Evolutionary conservation across 257 asterid genomes (phyloP), one percentile per base, ranked within the genome.

Genomic region (Salvia miltiorrhiza): DNA sequence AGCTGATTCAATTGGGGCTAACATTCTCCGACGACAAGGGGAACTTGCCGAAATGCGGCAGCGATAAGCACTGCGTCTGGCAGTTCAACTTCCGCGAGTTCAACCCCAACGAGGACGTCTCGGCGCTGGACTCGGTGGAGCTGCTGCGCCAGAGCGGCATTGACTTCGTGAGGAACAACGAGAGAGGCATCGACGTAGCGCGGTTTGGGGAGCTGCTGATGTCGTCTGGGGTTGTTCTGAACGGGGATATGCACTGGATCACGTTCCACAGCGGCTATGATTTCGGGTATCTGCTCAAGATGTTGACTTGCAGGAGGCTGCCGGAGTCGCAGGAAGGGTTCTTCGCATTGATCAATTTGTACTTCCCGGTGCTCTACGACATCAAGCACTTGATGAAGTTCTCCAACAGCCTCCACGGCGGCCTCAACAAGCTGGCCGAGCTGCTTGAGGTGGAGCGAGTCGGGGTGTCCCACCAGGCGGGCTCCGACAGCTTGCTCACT

Each of bases 401-500:
- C 62, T 89, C 91, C 6, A 85, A 85, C 68, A 86, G 86, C 57
- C 80, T 86, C 39, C 94, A 89, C 33, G 96, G 96, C 19, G 96
- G 96, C 14, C 53, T 89, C 80, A 89, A 82, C 75, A 85, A 89
- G 90, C 73, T 89, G 39, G 91, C 96, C 0, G 90, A 86, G 84
- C 47, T 85, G 55, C 75, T 89, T 81, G 88, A 78, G 7, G 90
- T 86, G 32, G 92, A 89, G 85, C 77, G 96, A 32, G 88, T 89
- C 3, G 96, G 96, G 60, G 50, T 86, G 39, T 85, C 91, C 63
- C 96, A 89, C 77, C 96, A 89, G 67, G 96, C 93, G 0, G 96
- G 96, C 24, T 89, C 96, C 9, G 96, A 89, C 73, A 89, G 96
- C 69, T 77, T 86, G 87, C 86, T 89, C 53, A 89, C 94, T 0